Conservation (phyloP, 2,329 filamentous ascomycete genomes). For the Nothopassalora personata region DNA sequence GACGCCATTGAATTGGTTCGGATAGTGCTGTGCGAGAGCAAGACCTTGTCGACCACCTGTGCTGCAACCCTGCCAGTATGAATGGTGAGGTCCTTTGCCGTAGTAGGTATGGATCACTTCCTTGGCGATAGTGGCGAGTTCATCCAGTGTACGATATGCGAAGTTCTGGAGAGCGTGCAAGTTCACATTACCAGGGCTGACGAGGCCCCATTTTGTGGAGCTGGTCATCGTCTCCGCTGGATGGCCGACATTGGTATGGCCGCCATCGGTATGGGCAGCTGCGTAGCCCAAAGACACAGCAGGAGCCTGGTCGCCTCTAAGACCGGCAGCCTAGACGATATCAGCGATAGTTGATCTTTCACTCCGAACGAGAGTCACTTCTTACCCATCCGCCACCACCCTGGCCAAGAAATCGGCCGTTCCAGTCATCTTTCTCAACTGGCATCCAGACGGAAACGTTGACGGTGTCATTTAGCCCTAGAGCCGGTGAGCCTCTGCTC, state of each 20-base stretch:
- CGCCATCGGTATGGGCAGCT: slow-evolving; percentile 25
- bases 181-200: slow-evolving; percentile 32
- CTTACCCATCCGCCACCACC: slow-evolving; percentile 38
- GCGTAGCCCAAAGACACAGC: slow-evolving; percentile 25
- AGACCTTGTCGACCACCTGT: slow-evolving; percentile 37
- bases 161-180: slow-evolving; percentile 33
- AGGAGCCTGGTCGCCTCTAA: neutral
- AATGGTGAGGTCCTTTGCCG: slow-evolving; percentile 30
- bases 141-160: slow-evolving; percentile 30
- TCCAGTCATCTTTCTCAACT: slow-evolving; percentile 23
- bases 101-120: slow-evolving; percentile 31
- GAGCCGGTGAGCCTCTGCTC: neutral
- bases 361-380: neutral
- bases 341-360: neutral
- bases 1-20: slow-evolving; percentile 38
- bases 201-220: slow-evolving; percentile 23
- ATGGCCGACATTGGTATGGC: slow-evolving; percentile 17
- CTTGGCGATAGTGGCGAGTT: slow-evolving; percentile 34
- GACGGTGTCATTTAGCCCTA: slow-evolving; percentile 29
- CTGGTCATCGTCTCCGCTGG: slow-evolving; percentile 2
- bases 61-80: slow-evolving; percentile 38
- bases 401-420: slow-evolving; percentile 34
- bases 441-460: slow-evolving; percentile 32
- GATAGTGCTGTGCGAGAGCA: slow-evolving; percentile 34
- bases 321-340: slow-evolving; percentile 1